Base-by-base conservation (phyloP, 2,329 filamentous ascomycete genomes). In the Furcasterigmium sp. region DNA sequence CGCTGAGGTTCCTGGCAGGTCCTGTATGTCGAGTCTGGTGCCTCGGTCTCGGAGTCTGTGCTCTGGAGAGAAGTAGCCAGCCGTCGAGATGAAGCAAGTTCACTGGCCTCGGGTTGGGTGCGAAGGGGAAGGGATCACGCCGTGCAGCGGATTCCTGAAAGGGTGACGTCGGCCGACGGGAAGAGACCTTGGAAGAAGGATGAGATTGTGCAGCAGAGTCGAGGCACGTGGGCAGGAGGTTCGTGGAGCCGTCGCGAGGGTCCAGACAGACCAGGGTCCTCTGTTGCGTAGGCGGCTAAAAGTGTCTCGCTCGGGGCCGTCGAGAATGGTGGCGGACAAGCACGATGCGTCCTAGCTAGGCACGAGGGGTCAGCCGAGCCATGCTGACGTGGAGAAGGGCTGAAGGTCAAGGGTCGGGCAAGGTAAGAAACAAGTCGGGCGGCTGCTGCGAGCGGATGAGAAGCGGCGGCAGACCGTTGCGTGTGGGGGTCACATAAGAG, bases 81-180 rank as follows among this genome's bases (percentile, higher is more conserved):
- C n/a, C n/a, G n/a, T n/a, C 37, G 41, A 42, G 41, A 46, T 35
- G 32, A 26, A 13, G 23, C 23, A 43, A 39, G 36, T 38, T 26
- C 46, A 40, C 34, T 32, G 41, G 28, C 17, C 32, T 35, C 11
- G 32, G 15, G 32, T 17, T 15, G 15, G n/a, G 32, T 15, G 46
- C 14, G 35, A 39, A 34, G 41, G 38, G 19, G 21, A 36, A 38
- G 30, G 43, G 40, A 37, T 41, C 44, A 46, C 28, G 41, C 34
- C 25, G 45, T 45, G 40, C 36, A 37, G 17, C 39, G 41, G 19
- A 40, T 39, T 39, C 38, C 37, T 45, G 42, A 29, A 38, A 26
- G 36, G 23, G 45, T 47, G 45, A 47, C 47, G 47, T 49, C 42
- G 45, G 20, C 21, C 19, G 32, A 26, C 25, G 29, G 34, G 15